phyloP scores from a whole-genome alignment of 163 green algal genomes.

The Scenedesmus sp. region DNA sequence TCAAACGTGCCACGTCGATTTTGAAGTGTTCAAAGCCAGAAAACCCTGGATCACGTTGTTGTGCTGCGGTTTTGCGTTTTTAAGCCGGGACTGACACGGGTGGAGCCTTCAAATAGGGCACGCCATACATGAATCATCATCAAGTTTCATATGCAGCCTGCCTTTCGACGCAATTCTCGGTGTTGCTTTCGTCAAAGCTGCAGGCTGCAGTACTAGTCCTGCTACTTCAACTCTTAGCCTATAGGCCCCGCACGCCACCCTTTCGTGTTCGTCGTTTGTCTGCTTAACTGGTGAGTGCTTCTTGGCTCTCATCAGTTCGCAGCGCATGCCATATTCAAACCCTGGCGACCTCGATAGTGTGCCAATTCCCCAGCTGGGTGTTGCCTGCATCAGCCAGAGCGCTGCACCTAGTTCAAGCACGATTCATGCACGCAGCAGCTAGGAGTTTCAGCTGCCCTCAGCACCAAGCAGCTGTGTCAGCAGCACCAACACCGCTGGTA shows the following conservation, averaged over 20 bases:
- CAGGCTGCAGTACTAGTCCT: constrained; percentile 1
- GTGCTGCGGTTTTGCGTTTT: neutral
- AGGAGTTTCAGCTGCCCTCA: neutral
- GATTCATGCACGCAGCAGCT: neutral
- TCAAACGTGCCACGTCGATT: no score
- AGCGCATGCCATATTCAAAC: constrained; percentile 6
- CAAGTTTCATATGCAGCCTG: neutral
- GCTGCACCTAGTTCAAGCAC: neutral
- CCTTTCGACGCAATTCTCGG: neutral
- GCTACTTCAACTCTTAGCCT: neutral
- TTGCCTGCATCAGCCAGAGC: neutral
- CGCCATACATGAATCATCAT: neutral
- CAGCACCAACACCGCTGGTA: neutral
- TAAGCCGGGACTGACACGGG: no score
- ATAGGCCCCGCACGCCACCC: neutral
- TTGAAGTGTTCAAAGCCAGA: neutral
- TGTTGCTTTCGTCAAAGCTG: neutral
- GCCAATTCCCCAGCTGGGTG: neutral
- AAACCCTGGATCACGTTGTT: neutral
- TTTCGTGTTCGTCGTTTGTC: constrained; percentile 13
- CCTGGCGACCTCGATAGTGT: neutral
- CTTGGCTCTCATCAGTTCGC: neutral
- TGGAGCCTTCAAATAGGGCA: neutral
- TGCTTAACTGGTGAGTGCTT: neutral
- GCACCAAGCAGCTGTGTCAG: constrained; percentile 1